These are phyloP conservation scores for Corymbia citriodora DNA, from an alignment of 441 rosid species.

Conservation along the genomic window DNA sequence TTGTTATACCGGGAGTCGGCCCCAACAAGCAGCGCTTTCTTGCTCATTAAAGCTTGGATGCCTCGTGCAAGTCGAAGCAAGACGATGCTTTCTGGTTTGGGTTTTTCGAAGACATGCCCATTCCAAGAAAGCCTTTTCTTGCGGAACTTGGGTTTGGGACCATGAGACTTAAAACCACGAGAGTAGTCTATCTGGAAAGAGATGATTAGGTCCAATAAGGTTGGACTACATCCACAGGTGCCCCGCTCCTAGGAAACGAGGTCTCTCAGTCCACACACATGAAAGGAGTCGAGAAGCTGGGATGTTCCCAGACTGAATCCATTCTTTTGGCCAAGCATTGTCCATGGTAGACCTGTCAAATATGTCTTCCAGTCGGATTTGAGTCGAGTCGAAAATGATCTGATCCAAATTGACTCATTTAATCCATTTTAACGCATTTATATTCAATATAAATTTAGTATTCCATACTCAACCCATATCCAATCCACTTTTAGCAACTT, in stretches of 20 bases:
- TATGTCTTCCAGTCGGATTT: no score
- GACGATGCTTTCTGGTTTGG: not conserved
- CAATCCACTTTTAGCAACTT: no score
- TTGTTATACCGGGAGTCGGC: not conserved
- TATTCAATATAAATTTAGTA: no score
- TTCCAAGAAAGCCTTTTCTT: not conserved
- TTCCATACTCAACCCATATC: rapidly evolving
- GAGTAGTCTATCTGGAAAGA: not conserved
- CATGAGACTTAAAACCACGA: not conserved
- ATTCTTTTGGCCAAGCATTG: not conserved
- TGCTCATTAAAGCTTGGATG: not conserved
- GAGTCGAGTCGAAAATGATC: no score
- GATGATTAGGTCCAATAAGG: not conserved
- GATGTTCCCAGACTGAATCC: not conserved
- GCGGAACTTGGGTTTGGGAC: not conserved
- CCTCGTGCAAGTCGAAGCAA: not conserved
- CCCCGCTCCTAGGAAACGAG: not conserved
- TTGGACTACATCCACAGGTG: not conserved
- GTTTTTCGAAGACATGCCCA: not conserved
- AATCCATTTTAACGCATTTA: no score
- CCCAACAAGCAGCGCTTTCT: not conserved
- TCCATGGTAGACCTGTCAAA: no score
- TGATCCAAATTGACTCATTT: no score
- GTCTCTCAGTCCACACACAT: not conserved
- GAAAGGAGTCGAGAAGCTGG: not conserved